A percentile compares a stretch with the other conserved stretches of the same genome.
These are phyloP conservation scores for Mycosphaerella arachidis DNA, from an alignment of 2,329 filamentous ascomycete genomes.

Conservation along the genomic window DNA sequence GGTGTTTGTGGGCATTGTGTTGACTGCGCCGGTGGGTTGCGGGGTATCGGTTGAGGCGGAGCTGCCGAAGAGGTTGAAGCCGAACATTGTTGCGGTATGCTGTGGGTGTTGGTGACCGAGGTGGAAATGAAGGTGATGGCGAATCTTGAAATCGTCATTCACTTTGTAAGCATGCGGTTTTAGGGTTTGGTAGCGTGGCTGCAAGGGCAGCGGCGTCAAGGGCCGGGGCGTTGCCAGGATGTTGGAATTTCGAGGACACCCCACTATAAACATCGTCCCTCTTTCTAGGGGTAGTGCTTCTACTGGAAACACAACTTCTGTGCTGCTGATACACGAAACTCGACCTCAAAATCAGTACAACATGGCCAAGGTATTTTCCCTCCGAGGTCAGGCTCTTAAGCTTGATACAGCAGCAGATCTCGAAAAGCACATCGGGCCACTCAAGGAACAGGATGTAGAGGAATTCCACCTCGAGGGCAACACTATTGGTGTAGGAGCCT, in stretches of 20 bases:
- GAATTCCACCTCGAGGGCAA: conserved; percentile 86
- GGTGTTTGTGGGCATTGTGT: neutral
- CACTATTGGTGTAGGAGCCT: conserved; percentile 85
- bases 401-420: conserved; percentile 85
- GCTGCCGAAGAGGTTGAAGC: conserved; percentile 1
- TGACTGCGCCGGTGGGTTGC: conserved; percentile 11
- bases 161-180: neutral
- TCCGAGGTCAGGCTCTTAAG: conserved; percentile 88
- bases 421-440: conserved; percentile 72
- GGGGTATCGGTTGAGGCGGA: neutral
- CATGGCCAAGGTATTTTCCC: conserved; percentile 71
- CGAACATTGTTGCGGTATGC: neutral
- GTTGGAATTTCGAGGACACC: neutral
- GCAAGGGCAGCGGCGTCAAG: neutral
- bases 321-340: no score
- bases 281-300: neutral
- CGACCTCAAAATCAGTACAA: conserved; percentile 32
- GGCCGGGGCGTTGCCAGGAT: neutral
- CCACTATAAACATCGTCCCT: neutral
- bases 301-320: no score
- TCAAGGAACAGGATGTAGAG: conserved; percentile 72
- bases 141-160: neutral
- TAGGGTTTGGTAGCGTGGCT: neutral
- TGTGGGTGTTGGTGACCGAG: neutral
- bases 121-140: neutral